phyloP scores from a whole-genome alignment of 164 flowering plant genomes.

The Cinnamomum chago region DNA sequence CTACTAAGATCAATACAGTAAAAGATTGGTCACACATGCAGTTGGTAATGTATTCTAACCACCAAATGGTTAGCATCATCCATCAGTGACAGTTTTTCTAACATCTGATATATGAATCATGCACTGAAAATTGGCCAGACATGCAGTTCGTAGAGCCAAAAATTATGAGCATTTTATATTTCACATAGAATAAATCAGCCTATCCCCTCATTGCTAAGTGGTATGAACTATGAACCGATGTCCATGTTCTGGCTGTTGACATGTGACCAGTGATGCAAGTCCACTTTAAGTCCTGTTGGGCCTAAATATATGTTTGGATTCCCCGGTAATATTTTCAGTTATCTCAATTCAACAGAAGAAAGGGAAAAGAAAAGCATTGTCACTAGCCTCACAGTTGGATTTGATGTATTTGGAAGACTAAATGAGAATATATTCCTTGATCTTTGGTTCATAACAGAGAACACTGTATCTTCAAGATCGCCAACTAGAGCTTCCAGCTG shows the following conservation, averaged over 20 bases:
- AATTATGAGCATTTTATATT: no score
- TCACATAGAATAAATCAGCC: neutral
- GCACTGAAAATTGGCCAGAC: neutral
- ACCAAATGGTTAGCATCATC: neutral
- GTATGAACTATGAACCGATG: neutral
- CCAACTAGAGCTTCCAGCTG: constrained; percentile 66
- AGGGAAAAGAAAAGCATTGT: constrained; percentile 1
- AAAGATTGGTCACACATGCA: no score
- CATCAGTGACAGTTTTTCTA: neutral
- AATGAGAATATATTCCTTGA: constrained; percentile 21
- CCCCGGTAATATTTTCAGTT: neutral
- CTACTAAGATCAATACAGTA: no score
- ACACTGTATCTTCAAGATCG: constrained; percentile 66
- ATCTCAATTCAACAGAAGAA: neutral
- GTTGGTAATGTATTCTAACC: no score
- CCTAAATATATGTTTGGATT: neutral
- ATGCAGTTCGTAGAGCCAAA: no score
- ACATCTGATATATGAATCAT: no score
- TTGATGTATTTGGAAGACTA: constrained; percentile 20
- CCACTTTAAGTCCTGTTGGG: neutral
- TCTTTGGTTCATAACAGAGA: constrained; percentile 26
- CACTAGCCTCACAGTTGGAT: constrained; percentile 23
- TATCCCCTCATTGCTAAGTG: neutral
- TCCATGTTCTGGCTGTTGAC: neutral
- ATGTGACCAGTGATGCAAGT: neutral